Evolutionary conservation across 768 basidiomycete species (phyloP), one percentile per base, ranked within the genome.

Genomic region (Suillus brevipes): DNA sequence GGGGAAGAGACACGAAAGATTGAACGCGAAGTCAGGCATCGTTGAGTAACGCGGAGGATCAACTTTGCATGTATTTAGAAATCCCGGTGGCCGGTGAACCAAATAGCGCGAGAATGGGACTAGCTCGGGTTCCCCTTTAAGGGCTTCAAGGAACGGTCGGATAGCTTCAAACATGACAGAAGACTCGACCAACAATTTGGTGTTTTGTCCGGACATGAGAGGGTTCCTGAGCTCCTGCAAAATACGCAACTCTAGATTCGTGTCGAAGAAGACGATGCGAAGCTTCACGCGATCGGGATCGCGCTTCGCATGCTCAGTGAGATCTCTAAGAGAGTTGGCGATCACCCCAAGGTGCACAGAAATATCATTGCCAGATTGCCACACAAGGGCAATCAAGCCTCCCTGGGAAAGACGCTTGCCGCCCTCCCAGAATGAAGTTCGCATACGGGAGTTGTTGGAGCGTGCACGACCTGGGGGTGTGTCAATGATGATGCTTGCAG

Each of bases 141-240:
- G 78, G 0, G 84, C 81, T 64, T 88, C 81, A 16, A 92, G 78
- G 77, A 91, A 91, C 0, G 90, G 90, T 8, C 87, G 79, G 40
- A 89, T 83, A 0, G 87, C 79, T 65, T 89, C 89, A 65, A 83
- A 90, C 84, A 91, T 83, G 64, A 91, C 83, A 0, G 84, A 82
- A 0, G 84, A 81, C 65, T 91, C 89, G 16, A 91, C 75, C 28
- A 91, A 75, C 3, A 89, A 60, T 58, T 67, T 78, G 73, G 52
- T 59, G 37, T 42, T 67, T 25, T 73, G 61, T 1, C 57, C 65
- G 16, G 73, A 69, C 52, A 71, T 71, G 23, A 78, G 71, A 1
- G 66, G 61, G 71, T 69, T 62, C 64, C 62, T 64, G 58, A 84
- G 65, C 52, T 81, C 78, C 14, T 80, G 81, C 1, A 83, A 69